Conservation (phyloP, 192 early-diverging fungal species). For the Umbelopsis vinacea region DNA sequence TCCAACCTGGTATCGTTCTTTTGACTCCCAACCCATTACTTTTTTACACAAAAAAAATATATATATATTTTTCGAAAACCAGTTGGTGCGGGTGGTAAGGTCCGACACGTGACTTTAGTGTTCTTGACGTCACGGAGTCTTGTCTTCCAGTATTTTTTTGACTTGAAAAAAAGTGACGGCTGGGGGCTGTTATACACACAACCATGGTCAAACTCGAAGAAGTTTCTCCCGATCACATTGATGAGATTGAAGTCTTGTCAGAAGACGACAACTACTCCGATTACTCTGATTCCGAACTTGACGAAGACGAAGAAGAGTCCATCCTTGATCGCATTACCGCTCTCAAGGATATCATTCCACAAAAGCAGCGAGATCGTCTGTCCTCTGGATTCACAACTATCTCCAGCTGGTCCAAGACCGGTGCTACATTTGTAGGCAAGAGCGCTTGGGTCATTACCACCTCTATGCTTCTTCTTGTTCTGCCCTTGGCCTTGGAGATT, state of each 20-base stretch:
- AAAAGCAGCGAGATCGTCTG: constrained; percentile 69
- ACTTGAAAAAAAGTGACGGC: neutral
- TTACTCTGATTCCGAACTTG: constrained; percentile 65
- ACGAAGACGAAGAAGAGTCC: constrained; percentile 80
- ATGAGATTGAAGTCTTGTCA: constrained; percentile 53
- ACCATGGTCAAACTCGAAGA: constrained; percentile 58
- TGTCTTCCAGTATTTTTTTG: constrained; percentile 5
- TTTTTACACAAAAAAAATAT: no score
- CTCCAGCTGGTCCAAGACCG: constrained; percentile 59
- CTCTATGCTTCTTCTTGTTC: constrained; percentile 76
- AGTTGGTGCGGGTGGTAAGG: no score
- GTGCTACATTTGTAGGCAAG: constrained; percentile 74
- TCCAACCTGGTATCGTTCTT: constrained; percentile 1
- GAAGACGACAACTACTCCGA: constrained; percentile 59
- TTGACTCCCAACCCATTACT: no score
- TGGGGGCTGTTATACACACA: neutral
- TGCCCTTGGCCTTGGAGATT: constrained; percentile 87
- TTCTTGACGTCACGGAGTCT: neutral
- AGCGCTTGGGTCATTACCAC: constrained; percentile 91
- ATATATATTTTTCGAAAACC: no score
- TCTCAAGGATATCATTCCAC: constrained; percentile 87
- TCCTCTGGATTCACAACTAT: constrained; percentile 59
- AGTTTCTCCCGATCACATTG: constrained; percentile 46
- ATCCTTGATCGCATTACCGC: constrained; percentile 82
- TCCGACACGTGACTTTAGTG: neutral